Evolutionary conservation across 768 basidiomycete genomes (phyloP).

Genomic region (Suillus lakei): DNA sequence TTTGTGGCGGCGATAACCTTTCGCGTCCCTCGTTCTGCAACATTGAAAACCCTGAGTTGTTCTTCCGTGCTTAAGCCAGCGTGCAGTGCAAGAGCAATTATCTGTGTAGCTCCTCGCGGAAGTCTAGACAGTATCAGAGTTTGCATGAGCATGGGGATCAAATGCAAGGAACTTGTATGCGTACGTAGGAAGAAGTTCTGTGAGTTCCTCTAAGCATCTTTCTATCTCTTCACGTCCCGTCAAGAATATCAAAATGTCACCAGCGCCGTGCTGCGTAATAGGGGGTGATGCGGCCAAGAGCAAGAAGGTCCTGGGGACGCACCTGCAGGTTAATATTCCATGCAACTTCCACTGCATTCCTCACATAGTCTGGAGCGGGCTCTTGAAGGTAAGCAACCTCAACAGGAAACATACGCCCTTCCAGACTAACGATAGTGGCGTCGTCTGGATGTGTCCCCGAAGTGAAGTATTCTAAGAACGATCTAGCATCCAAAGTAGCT

Average conservation of each 20-base stretch:
- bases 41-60: slow-evolving; percentile 85
- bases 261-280: slow-evolving; percentile 65
- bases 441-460: slow-evolving; percentile 64
- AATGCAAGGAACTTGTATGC: slow-evolving; percentile 4
- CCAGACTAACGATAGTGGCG: slow-evolving; percentile 84
- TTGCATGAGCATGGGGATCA: slow-evolving; percentile 11
- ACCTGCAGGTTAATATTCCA: slow-evolving; percentile 87
- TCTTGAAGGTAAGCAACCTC: slow-evolving; percentile 88
- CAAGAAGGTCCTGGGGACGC: slow-evolving; percentile 15
- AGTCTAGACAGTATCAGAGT: slow-evolving; percentile 40
- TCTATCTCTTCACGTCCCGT: slow-evolving; percentile 98
- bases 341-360: slow-evolving; percentile 79
- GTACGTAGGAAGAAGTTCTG: slow-evolving; percentile 79
- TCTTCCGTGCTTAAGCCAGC: slow-evolving; percentile 89
- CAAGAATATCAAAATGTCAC: slow-evolving; percentile 93
- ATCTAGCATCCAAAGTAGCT: slow-evolving; percentile 92
- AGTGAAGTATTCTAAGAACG: slow-evolving; percentile 90
- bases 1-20: slow-evolving; percentile 96
- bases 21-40: slow-evolving; percentile 71
- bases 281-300: not conserved
- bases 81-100: slow-evolving; percentile 80
- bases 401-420: slow-evolving; percentile 95
- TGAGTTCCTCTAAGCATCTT: slow-evolving; percentile 76
- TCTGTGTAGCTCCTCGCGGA: slow-evolving; percentile 55
- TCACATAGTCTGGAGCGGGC: slow-evolving; percentile 80